Base-by-base conservation (phyloP, 768 basidiomycete species). In the Hygrophorus pudorinus region DNA sequence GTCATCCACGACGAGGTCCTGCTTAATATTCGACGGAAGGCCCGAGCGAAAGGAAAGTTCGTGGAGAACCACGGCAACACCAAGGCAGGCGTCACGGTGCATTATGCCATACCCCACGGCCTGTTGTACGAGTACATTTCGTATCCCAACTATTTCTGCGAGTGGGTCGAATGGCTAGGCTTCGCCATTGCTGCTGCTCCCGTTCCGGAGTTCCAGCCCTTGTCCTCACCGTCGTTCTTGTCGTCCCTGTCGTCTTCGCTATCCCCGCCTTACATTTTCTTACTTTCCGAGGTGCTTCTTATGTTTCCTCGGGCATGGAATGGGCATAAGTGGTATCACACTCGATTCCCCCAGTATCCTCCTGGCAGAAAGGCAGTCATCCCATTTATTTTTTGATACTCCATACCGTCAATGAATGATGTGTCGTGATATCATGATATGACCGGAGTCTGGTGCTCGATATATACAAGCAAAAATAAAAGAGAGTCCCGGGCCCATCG, bases 131-230 rank as follows among this genome's bases (percentile, higher is more conserved):
- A 59, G 34, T 81, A 76, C 56, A 67, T 97, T 53, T 89, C 90
- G 5, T 94, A 81, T 65, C 94, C 94, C 8, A 91, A 96, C 60
- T 98, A 97, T 65, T 65, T 90, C 14, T 90, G 83, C 63, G 94
- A 97, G 59, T 98, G 94, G 94, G 47, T 84, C 44, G 94, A 98
- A 63, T 98, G 93, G 92, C 51, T 78, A 8, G 90, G 86, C 6
- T 97, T 83, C 59, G 84, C 88, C 1, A 59, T 96, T 31, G 85
- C 87, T 5, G 75, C 86, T 3, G 65, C 76, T 4, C 77, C 81
- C 1, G 6, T 70, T 0, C 76, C 72, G 14, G 51, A 64, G 32
- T 35, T 43, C 38, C 51, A 54, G 41, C 6, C 12, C 36, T 17
- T 43, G 47, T 34, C 51, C 47, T 13, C 45, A 59, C 18, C 50